Evolutionary conservation across 148 eudicot genomes (phyloP).

Genomic region (Rhododendron molle): DNA sequence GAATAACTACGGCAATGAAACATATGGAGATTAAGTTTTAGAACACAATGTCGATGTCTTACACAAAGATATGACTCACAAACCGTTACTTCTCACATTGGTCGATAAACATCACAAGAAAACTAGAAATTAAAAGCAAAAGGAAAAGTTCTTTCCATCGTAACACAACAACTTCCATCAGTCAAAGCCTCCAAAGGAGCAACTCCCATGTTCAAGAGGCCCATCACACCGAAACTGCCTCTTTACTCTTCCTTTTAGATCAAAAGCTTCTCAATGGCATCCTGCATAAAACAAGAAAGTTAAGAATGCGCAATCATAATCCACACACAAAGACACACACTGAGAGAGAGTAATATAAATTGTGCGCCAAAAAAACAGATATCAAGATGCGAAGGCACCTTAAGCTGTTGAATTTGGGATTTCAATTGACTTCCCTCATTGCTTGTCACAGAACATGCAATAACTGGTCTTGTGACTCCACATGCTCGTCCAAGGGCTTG

Average conservation of each 20-base stretch:
- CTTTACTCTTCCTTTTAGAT: slow-evolving; percentile 35
- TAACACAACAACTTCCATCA: slow-evolving; percentile 45
- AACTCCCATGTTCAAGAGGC: slow-evolving; percentile 43
- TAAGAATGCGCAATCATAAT: neutral
- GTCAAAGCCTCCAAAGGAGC: slow-evolving; percentile 71
- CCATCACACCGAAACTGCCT: slow-evolving; percentile 73
- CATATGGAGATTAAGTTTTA: neutral
- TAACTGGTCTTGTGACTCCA: slow-evolving; percentile 90
- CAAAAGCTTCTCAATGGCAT: slow-evolving; percentile 88
- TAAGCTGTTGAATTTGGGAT: slow-evolving; percentile 80
- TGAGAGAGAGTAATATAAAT: neutral
- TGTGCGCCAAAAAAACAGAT: neutral
- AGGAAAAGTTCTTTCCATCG: slow-evolving; percentile 15
- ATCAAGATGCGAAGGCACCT: slow-evolving; percentile 39
- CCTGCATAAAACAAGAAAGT: slow-evolving; percentile 38
- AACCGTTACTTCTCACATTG: neutral
- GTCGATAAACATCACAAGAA: neutral
- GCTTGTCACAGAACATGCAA: slow-evolving; percentile 92
- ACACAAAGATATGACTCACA: neutral
- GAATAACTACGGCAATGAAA: neutral
- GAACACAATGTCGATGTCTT: neutral
- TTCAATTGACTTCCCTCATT: slow-evolving; percentile 93
- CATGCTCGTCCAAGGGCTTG: slow-evolving; percentile 98
- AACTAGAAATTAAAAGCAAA: neutral
- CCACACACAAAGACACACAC: neutral